Evolutionary conservation across 2,329 filamentous ascomycete species (phyloP), one percentile per base, ranked within the genome.

Genomic region (Talaromyces amestolkiae): DNA sequence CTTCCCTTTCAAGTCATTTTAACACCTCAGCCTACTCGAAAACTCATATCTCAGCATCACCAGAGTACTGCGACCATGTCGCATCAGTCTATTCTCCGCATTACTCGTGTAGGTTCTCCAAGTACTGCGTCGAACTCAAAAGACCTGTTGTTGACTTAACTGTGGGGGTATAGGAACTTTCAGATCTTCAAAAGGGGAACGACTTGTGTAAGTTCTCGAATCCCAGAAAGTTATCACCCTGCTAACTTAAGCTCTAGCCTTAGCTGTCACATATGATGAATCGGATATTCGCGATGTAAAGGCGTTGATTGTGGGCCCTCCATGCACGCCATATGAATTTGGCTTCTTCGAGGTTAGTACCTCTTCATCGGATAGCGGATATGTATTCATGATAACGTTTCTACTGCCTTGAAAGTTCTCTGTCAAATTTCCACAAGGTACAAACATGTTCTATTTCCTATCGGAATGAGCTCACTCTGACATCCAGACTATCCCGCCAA

Each of bases 291-390:
- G 93, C 64, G 90, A 92, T 75, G 89, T 98, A 59, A 90, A 88
- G 75, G 92, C 93, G 58, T 79, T 98, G 69, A 94, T 98, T 72
- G 87, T 98, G 70, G 95, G 95, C 0, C 94, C 95, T 27, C 92
- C 94, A 69, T 93, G 95, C 71, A 96, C 93, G 0, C 93, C 94
- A 0, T 99, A 99, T 77, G 93, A 97, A 77, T 97, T 96, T 74
- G 95, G 95, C 3, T 97, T 97, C 80, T 98, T 96, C 75, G 93
- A 98, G 85, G 93, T 95, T 77, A 39, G 43, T 58, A 45, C 13
- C 17, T 24, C 39, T 22, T 35, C 7, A 31, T 51, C 24, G 10
- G 22, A 51, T 11, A n/a, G 22, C 13, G 15, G 27, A 19, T 53
- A 9, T 33, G 6, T 3, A 53, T 11, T 11, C n/a, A 10, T 35